These are phyloP conservation scores for Gentiana straminea DNA, from an alignment of 257 asterid species.

Conservation along the genomic window DNA sequence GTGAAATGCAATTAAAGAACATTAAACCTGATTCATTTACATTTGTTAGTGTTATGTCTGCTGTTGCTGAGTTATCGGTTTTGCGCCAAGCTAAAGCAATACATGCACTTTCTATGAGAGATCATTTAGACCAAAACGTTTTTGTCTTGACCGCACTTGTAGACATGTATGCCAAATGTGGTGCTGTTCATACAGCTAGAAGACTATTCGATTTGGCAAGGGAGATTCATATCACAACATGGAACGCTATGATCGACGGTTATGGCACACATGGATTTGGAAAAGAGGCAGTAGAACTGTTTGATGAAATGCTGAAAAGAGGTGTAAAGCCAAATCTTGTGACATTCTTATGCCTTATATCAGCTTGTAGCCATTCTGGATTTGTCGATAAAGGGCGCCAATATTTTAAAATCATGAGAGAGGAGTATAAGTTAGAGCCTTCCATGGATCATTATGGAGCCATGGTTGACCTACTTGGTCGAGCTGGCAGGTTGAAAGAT, in stretches of 20 bases:
- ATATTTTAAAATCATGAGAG: slow-evolving; percentile 55
- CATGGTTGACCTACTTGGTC: slow-evolving; percentile 87
- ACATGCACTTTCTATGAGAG: slow-evolving; percentile 59
- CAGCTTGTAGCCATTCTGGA: slow-evolving; percentile 98
- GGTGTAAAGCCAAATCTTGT: slow-evolving; percentile 44
- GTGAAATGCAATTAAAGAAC: slow-evolving; percentile 45
- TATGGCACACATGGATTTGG: slow-evolving; percentile 96
- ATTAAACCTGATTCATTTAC: slow-evolving; percentile 76
- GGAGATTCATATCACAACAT: slow-evolving; percentile 68
- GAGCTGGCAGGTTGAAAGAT: slow-evolving; percentile 65
- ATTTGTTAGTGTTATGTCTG: slow-evolving; percentile 67
- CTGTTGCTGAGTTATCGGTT: slow-evolving; percentile 74
- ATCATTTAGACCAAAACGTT: slow-evolving; percentile 39
- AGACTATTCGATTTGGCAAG: slow-evolving; percentile 51
- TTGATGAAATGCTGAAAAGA: slow-evolving; percentile 56
- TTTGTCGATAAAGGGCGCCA: slow-evolving; percentile 50
- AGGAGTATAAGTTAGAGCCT: slow-evolving; percentile 49
- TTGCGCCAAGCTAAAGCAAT: slow-evolving; percentile 80
- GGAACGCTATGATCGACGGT: slow-evolving; percentile 99
- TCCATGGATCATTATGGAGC: slow-evolving; percentile 93
- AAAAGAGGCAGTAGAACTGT: slow-evolving; percentile 51
- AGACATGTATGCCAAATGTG: slow-evolving; percentile 92
- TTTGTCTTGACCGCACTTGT: slow-evolving; percentile 79
- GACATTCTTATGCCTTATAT: slow-evolving; percentile 73
- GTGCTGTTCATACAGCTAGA: slow-evolving; percentile 64